Evolutionary conservation across 768 basidiomycete genomes (phyloP).

Genomic region (Termitomyces sp.): DNA sequence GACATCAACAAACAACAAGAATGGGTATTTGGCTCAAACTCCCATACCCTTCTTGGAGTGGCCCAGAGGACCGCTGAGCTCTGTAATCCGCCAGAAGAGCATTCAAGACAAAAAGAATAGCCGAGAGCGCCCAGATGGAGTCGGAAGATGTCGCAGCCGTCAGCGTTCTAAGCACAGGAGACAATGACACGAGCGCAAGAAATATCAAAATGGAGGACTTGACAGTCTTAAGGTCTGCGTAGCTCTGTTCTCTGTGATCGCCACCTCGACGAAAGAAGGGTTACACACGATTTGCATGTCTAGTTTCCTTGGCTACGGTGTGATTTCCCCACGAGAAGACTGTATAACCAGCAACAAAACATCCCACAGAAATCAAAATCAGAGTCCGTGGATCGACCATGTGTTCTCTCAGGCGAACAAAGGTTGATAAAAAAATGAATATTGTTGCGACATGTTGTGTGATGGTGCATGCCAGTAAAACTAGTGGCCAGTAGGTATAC

Average conservation of each 20-base stretch:
- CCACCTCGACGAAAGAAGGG: background rate
- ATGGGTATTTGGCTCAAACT: conserved; percentile 15
- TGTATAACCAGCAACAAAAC: conserved; percentile 56
- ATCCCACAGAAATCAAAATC: conserved; percentile 55
- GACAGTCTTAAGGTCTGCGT: conserved; percentile 64
- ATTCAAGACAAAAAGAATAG: conserved; percentile 76
- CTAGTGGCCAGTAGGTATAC: conserved; percentile 71
- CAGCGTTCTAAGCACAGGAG: conserved; percentile 87
- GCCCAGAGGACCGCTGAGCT: conserved; percentile 34
- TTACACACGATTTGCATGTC: conserved; percentile 15
- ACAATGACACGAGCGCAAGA: conserved; percentile 81
- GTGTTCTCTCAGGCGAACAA: conserved; percentile 61
- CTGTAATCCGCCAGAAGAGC: conserved; percentile 81
- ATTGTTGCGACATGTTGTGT: conserved; percentile 81
- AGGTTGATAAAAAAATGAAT: conserved; percentile 77
- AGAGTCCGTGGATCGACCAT: conserved; percentile 64
- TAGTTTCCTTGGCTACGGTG: conserved; percentile 12
- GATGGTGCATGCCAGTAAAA: conserved; percentile 64
- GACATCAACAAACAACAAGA: conserved; percentile 6
- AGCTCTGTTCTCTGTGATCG: background rate
- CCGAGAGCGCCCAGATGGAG: conserved; percentile 94
- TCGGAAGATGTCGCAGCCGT: conserved; percentile 95
- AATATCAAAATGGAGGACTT: conserved; percentile 87
- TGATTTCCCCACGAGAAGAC: conserved; percentile 54
- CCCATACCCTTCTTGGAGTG: conserved; percentile 52